Conservation (phyloP, 345 rosid genomes). For the Boechera stricta region DNA sequence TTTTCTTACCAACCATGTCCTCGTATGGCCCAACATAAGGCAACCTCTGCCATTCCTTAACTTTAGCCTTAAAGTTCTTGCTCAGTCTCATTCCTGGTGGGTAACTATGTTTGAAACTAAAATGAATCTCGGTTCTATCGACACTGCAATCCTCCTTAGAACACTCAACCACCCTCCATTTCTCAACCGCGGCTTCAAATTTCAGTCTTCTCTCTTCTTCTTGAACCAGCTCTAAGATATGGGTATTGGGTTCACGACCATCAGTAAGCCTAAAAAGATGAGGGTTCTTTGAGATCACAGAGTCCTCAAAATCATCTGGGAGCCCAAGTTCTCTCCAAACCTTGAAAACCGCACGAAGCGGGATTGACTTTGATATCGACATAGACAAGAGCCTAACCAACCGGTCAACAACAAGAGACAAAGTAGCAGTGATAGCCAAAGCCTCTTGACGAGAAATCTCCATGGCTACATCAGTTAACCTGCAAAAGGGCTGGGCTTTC, state of each 20-base stretch:
- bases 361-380: slow-evolving; percentile 70
- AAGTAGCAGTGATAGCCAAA: slow-evolving; percentile 53
- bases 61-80: slow-evolving; percentile 74
- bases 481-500: slow-evolving; percentile 65
- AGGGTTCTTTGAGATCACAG: slow-evolving; percentile 63
- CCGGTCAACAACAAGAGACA: slow-evolving; percentile 62
- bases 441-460: slow-evolving; percentile 64
- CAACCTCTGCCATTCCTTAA: slow-evolving; percentile 79
- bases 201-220: slow-evolving; percentile 36
- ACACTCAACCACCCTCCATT: slow-evolving; percentile 80
- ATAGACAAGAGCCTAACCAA: slow-evolving; percentile 69
- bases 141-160: slow-evolving; percentile 58
- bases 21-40: slow-evolving; percentile 81
- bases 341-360: slow-evolving; percentile 85
- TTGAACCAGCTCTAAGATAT: slow-evolving; percentile 63
- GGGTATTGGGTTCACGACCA: slow-evolving; percentile 75
- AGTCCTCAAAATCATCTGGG: slow-evolving; percentile 93
- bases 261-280: slow-evolving; percentile 60
- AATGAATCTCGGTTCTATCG: slow-evolving; percentile 58
- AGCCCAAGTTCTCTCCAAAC: slow-evolving; percentile 96
- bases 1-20: slow-evolving; percentile 56
- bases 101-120: slow-evolving; percentile 67
- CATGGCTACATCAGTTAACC: slow-evolving; percentile 61
- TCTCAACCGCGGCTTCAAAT: slow-evolving; percentile 70
- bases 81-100: slow-evolving; percentile 90